These are phyloP conservation scores for Chlamydomonas incerta DNA, from an alignment of 139 green algal species.

Conservation along the genomic window DNA sequence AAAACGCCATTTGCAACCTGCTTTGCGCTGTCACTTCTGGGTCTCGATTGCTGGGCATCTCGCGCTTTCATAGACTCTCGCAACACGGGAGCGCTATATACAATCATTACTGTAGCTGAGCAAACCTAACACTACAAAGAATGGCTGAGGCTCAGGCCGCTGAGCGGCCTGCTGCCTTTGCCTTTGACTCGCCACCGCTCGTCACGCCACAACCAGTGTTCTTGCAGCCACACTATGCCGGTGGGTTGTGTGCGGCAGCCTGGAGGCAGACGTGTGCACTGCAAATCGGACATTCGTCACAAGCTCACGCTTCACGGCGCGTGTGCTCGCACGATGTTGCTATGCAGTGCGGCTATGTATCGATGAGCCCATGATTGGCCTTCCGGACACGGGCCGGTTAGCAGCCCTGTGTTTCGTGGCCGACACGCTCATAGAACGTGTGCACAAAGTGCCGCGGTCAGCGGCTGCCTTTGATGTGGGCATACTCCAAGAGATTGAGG, in stretches of 20 bases:
- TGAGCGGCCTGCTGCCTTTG: constrained; percentile 1
- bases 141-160: no score
- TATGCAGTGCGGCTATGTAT: constrained; percentile 57
- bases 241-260: background rate
- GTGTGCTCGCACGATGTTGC: background rate
- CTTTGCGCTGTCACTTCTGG: no score
- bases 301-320: background rate
- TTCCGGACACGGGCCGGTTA: constrained; percentile 41
- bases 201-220: constrained; percentile 33
- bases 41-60: no score
- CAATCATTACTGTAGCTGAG: no score
- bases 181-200: constrained; percentile 29
- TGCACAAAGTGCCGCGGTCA: constrained; percentile 48
- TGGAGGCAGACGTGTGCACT: no score
- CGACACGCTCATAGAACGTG: constrained; percentile 59
- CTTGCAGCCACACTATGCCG: constrained; percentile 20
- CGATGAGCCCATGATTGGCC: constrained; percentile 51
- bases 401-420: constrained; percentile 49
- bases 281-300: background rate
- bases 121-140: no score
- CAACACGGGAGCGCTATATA: no score
- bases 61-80: no score
- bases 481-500: constrained; percentile 56
- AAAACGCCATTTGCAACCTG: no score
- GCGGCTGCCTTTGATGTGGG: constrained; percentile 36